Conservation (phyloP, 495 filamentous ascomycete genomes). For the Penicillium canariense region DNA sequence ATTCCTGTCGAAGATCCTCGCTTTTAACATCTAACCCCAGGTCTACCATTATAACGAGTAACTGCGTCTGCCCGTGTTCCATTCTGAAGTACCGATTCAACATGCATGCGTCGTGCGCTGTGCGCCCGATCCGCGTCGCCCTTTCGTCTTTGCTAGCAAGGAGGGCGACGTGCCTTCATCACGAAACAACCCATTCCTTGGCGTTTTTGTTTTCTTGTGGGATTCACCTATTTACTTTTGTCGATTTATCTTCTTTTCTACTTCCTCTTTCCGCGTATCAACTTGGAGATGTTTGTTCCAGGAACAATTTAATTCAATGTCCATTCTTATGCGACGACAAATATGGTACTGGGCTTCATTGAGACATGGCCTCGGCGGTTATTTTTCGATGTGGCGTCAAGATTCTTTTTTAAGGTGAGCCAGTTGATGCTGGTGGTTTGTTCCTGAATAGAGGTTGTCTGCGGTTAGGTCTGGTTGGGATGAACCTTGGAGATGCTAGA, state of each 20-base stretch:
- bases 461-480: neutral
- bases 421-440: neutral
- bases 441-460: neutral
- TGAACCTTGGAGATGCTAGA: neutral
- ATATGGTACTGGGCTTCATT: neutral
- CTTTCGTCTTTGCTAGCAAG: neutral
- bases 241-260: neutral
- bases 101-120: slow-evolving; percentile 17
- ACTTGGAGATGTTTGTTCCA: neutral
- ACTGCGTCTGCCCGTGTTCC: slow-evolving; percentile 11
- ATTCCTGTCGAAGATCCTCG: neutral
- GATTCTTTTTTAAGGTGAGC: neutral
- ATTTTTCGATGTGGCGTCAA: neutral
- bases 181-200: neutral
- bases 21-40: slow-evolving; percentile 36
- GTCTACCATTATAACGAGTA: slow-evolving; percentile 92
- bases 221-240: neutral
- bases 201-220: neutral
- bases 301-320: neutral
- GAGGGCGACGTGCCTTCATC: neutral
- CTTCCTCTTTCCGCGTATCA: neutral
- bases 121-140: slow-evolving; percentile 7
- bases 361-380: neutral
- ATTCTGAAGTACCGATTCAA: neutral
- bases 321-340: neutral